Percentiles rank a stretch among this genome's conserved stretches.
These are phyloP conservation scores for Trifolium dubium DNA, from an alignment of 306 rosid species.

Conservation along the genomic window DNA sequence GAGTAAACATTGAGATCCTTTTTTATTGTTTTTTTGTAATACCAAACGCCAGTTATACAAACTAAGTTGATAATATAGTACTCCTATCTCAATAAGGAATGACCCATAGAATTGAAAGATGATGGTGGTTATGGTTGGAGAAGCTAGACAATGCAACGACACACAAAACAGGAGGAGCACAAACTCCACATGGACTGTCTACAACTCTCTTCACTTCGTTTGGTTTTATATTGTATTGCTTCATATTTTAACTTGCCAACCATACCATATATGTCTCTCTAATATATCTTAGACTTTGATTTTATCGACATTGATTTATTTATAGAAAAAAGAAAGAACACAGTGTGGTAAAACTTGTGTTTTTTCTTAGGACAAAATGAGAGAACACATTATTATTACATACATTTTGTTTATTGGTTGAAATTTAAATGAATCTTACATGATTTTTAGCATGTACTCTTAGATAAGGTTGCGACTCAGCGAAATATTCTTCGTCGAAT, in stretches of 20 bases:
- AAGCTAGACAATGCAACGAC: slow-evolving; percentile 50
- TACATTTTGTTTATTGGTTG: background rate
- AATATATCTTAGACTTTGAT: background rate
- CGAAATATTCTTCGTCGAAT: no score
- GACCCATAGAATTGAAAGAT: slow-evolving; percentile 34
- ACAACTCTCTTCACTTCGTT: slow-evolving; percentile 25
- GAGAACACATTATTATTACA: background rate
- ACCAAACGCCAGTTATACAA: slow-evolving; percentile 14
- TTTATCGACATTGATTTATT: no score
- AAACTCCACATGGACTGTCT: slow-evolving; percentile 65
- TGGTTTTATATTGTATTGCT: background rate
- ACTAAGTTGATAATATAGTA: slow-evolving; percentile 31
- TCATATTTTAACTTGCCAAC: background rate
- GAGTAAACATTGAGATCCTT: slow-evolving; percentile 21
- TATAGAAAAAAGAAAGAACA: no score
- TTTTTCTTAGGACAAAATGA: no score
- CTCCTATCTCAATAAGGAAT: slow-evolving; percentile 19
- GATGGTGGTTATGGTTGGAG: slow-evolving; percentile 45
- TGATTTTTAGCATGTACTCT: no score
- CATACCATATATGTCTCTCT: background rate
- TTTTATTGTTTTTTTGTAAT: background rate
- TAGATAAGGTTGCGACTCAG: no score
- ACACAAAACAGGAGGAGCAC: slow-evolving; percentile 45
- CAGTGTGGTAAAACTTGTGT: no score
- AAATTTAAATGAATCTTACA: no score